Base-by-base conservation (phyloP, 2,329 filamentous ascomycete genomes). In the Nemania sp. region DNA sequence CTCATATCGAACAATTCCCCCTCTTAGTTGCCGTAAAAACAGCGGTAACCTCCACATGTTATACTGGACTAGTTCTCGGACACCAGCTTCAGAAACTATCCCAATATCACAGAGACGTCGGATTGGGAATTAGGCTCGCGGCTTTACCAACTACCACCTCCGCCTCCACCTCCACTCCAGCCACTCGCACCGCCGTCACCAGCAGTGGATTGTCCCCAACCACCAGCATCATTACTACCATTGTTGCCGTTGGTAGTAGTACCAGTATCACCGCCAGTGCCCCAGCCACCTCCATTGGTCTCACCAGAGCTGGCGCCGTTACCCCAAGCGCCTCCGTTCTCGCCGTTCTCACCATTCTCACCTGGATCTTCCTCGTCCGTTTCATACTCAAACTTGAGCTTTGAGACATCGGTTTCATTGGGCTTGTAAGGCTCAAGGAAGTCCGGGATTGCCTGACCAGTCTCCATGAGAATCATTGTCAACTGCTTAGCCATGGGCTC, bases 401-500 rank as follows among this genome's bases (percentile, higher is more conserved):
- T 81, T 18, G 79, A 75, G 0, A 78, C 76, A 0, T 82, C 80
- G 0, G 80, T 82, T 1, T 86, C 85, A 66, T 90, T 86, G 0
- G 91, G 91, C 64, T 88, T 81, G 77, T 88, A 89, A 0, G 83
- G 71, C 72, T 91, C 77, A 0, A 98, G 86, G 77, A 98, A 98
- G 0, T 97, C 92, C 0, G 96, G 96, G 27, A 99, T 81, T 0
- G 84, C 80, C 80, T 97, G 93, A 5, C 89, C 85, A 5, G 89
- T 92, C 80, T 98, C 95, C 0, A 97, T 76, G 0, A 99, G 84
- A 5, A 93, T 89, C 78, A 94, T 94, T 43, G 93, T 92, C 0
- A 99, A 84, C 1, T 92, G 89, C 10, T 87, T 85, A 0, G 87
- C 93, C 49, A 98, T 82, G 2, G 90, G 86, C 64, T 92, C 88